Base-by-base conservation (phyloP, 2,329 filamentous ascomycete species). In the Metarhizium humberi region DNA sequence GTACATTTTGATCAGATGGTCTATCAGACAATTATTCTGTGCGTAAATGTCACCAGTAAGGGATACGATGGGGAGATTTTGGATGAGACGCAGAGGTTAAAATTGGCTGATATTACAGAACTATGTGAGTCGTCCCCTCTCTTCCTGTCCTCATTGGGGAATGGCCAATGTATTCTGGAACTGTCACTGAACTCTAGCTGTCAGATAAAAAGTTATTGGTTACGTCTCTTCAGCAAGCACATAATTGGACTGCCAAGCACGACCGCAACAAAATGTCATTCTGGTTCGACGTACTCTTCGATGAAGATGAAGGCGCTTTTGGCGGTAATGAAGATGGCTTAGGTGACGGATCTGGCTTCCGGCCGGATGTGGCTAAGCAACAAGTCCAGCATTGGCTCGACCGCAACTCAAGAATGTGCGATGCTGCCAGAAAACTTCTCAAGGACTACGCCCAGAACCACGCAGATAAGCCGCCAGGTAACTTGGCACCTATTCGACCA, bases 251-350 rank as follows among this genome's bases (percentile, higher is more conserved):
- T 1, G 82, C 83, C 55, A 85, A 85, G 58, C 84, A 86, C 61
- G 83, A 86, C 62, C 73, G 84, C 40, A 86, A 86, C 67, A 87
- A 87, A 65, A 86, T 86, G 81, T 76, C 79, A 0, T 86, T 87
- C 57, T 87, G 84, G 83, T 81, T 80, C 55, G 80, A 83, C 54
- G 80, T 86, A 32, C 69, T 87, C 7, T 85, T 85, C 54, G 82
- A 86, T 54, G 81, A 82, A 38, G 76, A 82, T 34, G 76, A 78
- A 34, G 73, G 72, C 6, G 71, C 69, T 3, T 68, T 73, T 34
- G 73, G 73, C 8, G 73, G 74, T 49, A 74, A 77, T 2, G 77
- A 81, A 42, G 80, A 84, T 55, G 70, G 70, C 2, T 69, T 78
- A n/a, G 70, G 74, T 34, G 78, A 82, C 53, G 74, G 75, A 48